Base-by-base conservation (phyloP, 2,329 filamentous ascomycete genomes). In the Aureobasidium sp. region DNA sequence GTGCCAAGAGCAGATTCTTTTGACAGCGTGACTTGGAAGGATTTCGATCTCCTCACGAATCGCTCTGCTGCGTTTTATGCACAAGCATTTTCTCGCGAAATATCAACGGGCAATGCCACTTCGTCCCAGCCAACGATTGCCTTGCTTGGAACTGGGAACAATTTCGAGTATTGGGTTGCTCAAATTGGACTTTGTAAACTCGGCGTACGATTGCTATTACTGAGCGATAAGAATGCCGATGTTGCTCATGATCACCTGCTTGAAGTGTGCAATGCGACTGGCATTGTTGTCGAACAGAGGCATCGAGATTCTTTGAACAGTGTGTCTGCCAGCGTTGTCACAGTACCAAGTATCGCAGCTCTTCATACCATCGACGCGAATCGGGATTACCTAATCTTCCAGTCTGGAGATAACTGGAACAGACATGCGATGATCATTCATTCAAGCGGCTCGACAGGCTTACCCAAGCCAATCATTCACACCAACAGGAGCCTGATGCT, bases 381-480 rank as follows among this genome's bases (percentile, higher is more conserved):
- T 2, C 32, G 6, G n/a, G 6, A n/a, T 6, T 35, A 35, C 32
- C 6, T 16, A 4, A 8, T 21, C 22, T 45, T 45, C 27, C 12
- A 35, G 30, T 58, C 62, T 39, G 60, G 65, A 30, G 59, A 67
- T 57, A 55, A 62, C 16, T 67, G 65, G 65, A 62, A 66, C 21
- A 57, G 63, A 19, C 65, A 66, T 39, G 55, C 61, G 7, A 64
- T 65, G 64, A 73, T 70, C 41, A 71, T 76, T 11, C 72, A 75
- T 58, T 74, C 72, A 0, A 71, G 68, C 22, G 79, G 80, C 2
- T 80, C 77, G 0, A 83, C 81, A 0, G 80, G 80, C 0, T 65
- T 83, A 0, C 80, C 81, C 0, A 84, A 83, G 56, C 79, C 81
- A 0, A 80, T 84, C 35, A 78, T 71, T 49, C 76, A 79, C 47